Percentiles rank a stretch among this genome's conserved stretches.
These are phyloP conservation scores for Trichoderma orchidacearum DNA, from an alignment of 495 filamentous ascomycete species.

Conservation along the genomic window DNA sequence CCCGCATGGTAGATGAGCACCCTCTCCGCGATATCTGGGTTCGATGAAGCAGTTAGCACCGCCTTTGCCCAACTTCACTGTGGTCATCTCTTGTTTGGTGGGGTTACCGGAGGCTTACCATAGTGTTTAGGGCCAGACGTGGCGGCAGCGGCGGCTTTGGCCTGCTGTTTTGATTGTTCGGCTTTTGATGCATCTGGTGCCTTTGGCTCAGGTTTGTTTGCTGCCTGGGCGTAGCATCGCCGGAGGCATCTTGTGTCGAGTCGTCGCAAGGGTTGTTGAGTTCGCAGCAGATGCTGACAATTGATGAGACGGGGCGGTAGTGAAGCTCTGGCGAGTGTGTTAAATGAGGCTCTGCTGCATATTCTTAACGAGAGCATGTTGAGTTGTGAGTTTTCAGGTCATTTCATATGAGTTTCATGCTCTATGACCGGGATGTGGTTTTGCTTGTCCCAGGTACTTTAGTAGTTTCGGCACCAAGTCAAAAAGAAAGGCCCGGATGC, in stretches of 20 bases:
- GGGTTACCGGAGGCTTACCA: neutral
- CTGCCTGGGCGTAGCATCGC: neutral
- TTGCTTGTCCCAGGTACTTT: no score
- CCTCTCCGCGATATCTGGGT: conserved; percentile 31
- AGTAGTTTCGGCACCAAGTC: no score
- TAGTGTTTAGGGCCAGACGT: neutral
- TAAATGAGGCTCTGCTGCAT: neutral
- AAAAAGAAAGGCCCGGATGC: no score
- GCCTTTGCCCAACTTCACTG: no score
- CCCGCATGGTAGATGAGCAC: conserved; percentile 65
- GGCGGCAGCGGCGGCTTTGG: neutral
- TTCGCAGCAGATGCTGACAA: neutral
- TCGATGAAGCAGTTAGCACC: neutral
- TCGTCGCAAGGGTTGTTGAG: neutral
- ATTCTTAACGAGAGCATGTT: neutral
- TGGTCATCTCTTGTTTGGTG: neutral
- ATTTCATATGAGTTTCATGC: no score
- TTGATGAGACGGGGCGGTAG: neutral
- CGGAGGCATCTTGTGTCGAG: neutral
- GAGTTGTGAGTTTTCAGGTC: neutral
- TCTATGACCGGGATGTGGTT: no score
- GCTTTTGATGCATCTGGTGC: neutral
- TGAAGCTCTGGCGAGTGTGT: neutral
- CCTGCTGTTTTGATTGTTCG: neutral
- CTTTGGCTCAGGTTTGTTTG: neutral